Evolutionary conservation across 192 early-diverging fungal species (phyloP).

Genomic region (Endogone sp.): DNA sequence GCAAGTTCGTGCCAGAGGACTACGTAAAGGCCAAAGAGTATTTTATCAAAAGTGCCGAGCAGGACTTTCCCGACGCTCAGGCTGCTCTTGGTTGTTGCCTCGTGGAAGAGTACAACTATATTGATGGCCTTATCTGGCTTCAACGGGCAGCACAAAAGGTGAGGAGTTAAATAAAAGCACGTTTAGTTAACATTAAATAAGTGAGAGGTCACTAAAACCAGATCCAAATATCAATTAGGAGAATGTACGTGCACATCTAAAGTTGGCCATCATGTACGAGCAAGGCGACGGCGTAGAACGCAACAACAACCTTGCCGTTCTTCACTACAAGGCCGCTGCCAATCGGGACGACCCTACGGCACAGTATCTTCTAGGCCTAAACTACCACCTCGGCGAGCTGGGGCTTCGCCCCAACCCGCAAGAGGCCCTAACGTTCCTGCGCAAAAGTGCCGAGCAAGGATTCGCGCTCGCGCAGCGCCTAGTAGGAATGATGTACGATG

Average conservation of each 20-base stretch:
- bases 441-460: constrained; percentile 16
- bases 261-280: constrained; percentile 26
- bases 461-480: constrained; percentile 23
- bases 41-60: constrained; percentile 24
- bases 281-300: constrained; percentile 22
- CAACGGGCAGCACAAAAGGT: constrained; percentile 25
- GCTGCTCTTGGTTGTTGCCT: constrained; percentile 25
- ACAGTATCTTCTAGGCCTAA: constrained; percentile 27
- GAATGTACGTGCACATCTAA: constrained; percentile 21
- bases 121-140: constrained; percentile 25
- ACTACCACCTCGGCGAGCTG: constrained; percentile 19
- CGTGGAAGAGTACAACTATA: constrained; percentile 9
- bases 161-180: too few species aligned
- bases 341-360: constrained; percentile 19
- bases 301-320: constrained; percentile 16
- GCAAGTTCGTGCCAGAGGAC: constrained; percentile 11
- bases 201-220: neutral
- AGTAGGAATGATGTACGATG: constrained; percentile 25
- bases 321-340: constrained; percentile 23
- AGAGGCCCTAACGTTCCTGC: constrained; percentile 12
- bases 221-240: constrained; percentile 11
- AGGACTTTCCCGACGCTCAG: constrained; percentile 28
- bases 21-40: constrained; percentile 17
- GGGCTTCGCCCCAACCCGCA: constrained; percentile 16
- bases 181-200: neutral